Percentiles rank a stretch among this genome's conserved stretches.
phyloP scores from a whole-genome alignment of 805 yeast genomes.

The Lachancea waltii region DNA sequence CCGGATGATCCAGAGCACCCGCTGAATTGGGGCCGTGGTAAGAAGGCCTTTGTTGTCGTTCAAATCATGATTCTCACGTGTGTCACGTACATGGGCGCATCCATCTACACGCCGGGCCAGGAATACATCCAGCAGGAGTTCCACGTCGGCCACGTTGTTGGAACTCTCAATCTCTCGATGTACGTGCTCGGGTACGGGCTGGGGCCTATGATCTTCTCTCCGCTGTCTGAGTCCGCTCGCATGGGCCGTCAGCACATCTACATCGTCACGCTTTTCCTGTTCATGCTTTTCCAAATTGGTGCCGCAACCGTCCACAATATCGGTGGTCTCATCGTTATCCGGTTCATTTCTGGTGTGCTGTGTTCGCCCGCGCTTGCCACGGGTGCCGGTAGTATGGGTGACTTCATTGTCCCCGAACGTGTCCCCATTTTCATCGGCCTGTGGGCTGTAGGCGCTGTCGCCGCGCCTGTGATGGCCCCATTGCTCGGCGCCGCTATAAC shows the following conservation, averaged over 20 bases:
- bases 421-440: slow-evolving; percentile 42
- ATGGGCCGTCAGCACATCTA: slow-evolving; percentile 51
- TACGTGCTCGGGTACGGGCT: slow-evolving; percentile 57
- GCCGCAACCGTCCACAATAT: slow-evolving; percentile 46
- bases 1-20: slow-evolving; percentile 51
- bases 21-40: slow-evolving; percentile 43
- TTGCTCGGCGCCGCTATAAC: slow-evolving; percentile 47
- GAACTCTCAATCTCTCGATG: slow-evolving; percentile 45
- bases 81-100: slow-evolving; percentile 51
- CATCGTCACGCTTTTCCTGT: slow-evolving; percentile 40
- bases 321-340: slow-evolving; percentile 43
- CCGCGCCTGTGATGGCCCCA: slow-evolving; percentile 54
- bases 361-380: slow-evolving; percentile 52
- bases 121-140: slow-evolving; percentile 41
- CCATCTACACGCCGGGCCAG: slow-evolving; percentile 49
- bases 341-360: slow-evolving; percentile 49
- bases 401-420: slow-evolving; percentile 38
- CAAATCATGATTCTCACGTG: slow-evolving; percentile 43
- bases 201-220: slow-evolving; percentile 55
- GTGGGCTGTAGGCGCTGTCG: slow-evolving; percentile 50
- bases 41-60: slow-evolving; percentile 35
- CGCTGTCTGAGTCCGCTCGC: slow-evolving; percentile 48
- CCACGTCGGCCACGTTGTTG: slow-evolving; percentile 38
- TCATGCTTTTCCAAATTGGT: slow-evolving; percentile 49
- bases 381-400: slow-evolving; percentile 54